Conservation (phyloP, 1,139 yeast genomes). For the Geotrichum restrictum region DNA sequence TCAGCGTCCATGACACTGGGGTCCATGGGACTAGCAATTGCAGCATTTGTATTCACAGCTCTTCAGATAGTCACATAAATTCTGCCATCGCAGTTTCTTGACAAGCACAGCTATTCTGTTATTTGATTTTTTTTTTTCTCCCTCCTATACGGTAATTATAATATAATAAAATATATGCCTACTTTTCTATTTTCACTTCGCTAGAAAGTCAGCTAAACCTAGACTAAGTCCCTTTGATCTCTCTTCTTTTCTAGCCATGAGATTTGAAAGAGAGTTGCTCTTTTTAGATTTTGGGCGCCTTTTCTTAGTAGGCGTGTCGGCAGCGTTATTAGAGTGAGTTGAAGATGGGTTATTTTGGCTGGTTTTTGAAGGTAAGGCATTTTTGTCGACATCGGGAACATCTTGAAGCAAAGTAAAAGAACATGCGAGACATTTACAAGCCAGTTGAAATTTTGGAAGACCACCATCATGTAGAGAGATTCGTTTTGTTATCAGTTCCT, state of each 20-base stretch:
- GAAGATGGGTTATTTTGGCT: not conserved
- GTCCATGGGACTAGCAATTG: not conserved
- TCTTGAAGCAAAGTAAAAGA: not conserved
- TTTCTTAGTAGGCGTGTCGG: not conserved
- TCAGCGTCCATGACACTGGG: not conserved
- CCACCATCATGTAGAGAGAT: not conserved
- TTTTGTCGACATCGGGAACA: not conserved
- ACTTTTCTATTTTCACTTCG: not conserved
- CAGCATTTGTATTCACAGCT: not conserved
- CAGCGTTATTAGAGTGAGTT: not conserved
- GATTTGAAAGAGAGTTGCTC: constrained; percentile 1
- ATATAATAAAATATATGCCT: no score
- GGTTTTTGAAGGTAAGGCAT: no score
- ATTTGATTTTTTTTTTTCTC: not conserved
- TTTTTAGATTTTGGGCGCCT: constrained; percentile 7
- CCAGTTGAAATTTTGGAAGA: not conserved
- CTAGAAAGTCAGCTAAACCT: constrained; percentile 4
- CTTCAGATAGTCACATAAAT: not conserved
- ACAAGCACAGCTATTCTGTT: no score
- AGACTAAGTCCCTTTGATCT: constrained; percentile 2
- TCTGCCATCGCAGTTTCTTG: not conserved
- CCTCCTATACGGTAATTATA: not conserved
- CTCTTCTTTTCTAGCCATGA: constrained; percentile 6
- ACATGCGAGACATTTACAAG: not conserved
- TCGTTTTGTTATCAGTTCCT: not conserved